Evolutionary conservation across 2,329 filamentous ascomycete species (phyloP).

Genomic region (Beauveria rudraprayagi): DNA sequence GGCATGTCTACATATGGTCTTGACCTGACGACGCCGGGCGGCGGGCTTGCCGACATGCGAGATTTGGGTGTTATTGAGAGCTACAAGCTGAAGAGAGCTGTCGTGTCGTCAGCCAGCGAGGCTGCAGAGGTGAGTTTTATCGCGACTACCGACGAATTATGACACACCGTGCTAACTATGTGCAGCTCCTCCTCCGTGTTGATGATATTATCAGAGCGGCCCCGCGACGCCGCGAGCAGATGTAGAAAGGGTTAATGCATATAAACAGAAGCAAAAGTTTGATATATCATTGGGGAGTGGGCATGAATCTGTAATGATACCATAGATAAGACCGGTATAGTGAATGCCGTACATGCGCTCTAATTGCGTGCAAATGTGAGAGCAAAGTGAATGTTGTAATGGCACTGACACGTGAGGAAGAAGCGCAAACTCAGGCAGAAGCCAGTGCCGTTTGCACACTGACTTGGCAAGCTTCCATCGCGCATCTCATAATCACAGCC

Average conservation of each 20-base stretch:
- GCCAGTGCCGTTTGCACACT: background rate
- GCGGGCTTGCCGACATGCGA: constrained; percentile 91
- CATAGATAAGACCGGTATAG: constrained; percentile 20
- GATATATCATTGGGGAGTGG: constrained; percentile 14
- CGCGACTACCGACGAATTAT: no score
- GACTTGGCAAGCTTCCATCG: background rate
- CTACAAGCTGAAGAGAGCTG: constrained; percentile 98
- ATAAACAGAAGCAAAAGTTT: constrained; percentile 13
- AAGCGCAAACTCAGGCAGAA: background rate
- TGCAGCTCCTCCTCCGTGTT: constrained; percentile 56
- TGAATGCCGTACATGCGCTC: background rate
- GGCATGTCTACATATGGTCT: constrained; percentile 88
- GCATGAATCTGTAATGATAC: constrained; percentile 31
- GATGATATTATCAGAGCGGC: constrained; percentile 97
- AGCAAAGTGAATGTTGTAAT: background rate
- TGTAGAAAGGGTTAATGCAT: constrained; percentile 20
- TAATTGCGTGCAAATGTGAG: background rate
- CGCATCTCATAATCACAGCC: constrained; percentile 8
- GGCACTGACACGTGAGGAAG: constrained; percentile 14
- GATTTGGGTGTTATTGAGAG: constrained; percentile 93
- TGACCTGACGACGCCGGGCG: constrained; percentile 81
- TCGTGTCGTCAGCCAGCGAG: constrained; percentile 92
- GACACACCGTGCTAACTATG: constrained; percentile 17
- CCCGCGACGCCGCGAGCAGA: constrained; percentile 49
- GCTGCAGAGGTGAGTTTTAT: constrained; percentile 72